Evolutionary conservation across 306 rosid species (phyloP).

Genomic region (Quercus berberidifolia): DNA sequence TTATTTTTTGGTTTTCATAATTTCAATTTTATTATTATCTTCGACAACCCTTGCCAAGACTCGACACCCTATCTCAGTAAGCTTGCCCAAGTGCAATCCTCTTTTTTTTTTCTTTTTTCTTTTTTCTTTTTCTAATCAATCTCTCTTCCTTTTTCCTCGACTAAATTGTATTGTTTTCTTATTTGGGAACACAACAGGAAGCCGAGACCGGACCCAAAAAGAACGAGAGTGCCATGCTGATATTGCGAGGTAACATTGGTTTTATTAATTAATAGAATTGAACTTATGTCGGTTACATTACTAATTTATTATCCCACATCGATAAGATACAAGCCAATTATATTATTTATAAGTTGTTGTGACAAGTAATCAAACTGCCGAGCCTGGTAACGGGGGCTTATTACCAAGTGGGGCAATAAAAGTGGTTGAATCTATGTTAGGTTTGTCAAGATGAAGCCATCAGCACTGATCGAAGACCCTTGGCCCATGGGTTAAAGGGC

Average conservation of each 20-base stretch:
- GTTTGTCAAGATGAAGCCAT: no score
- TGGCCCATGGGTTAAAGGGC: no score
- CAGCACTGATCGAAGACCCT: fast-evolving
- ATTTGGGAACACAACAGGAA: conserved; percentile 46
- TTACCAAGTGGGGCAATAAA: no score
- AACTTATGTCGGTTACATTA: no score
- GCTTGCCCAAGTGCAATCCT: background rate
- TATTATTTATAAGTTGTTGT: no score
- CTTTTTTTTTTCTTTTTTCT: background rate
- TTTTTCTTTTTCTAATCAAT: no score
- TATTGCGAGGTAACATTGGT: conserved; percentile 53
- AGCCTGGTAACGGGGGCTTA: no score
- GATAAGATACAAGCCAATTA: no score
- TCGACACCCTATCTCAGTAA: conserved; percentile 59
- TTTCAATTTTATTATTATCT: conserved; percentile 22
- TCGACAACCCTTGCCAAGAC: conserved; percentile 60
- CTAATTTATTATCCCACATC: no score
- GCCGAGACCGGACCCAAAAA: conserved; percentile 62
- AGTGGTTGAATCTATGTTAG: no score
- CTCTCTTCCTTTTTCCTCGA: background rate
- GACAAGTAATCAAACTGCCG: no score
- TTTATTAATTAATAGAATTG: background rate
- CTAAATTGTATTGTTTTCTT: background rate
- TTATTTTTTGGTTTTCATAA: conserved; percentile 9
- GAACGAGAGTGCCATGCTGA: conserved; percentile 74